Conservation (phyloP, 225 moss, liverwort and hornwort genomes). For the Pleurozium schreberi region DNA sequence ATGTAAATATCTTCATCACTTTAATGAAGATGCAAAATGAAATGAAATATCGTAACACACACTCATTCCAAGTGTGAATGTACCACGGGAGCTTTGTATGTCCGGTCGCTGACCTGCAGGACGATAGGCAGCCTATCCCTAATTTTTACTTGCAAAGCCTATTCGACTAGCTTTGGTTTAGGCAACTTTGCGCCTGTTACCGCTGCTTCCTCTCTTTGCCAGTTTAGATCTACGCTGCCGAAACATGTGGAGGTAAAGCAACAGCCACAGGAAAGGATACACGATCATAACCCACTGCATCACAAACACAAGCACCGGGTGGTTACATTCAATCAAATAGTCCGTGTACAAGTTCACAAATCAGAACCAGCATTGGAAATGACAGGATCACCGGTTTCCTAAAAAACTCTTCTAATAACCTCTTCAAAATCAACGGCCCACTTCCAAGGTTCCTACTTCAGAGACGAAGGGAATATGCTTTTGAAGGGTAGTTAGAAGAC, state of each 20-base stretch:
- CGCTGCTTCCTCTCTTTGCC: constrained; percentile 10
- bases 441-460: background rate
- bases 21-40: background rate
- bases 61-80: background rate
- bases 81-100: background rate
- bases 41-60: background rate
- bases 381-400: background rate
- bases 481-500: background rate
- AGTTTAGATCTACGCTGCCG: constrained; percentile 56
- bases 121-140: background rate
- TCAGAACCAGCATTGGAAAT: background rate
- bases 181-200: background rate
- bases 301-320: background rate
- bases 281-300: constrained; percentile 46
- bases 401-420: background rate
- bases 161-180: constrained; percentile 13
- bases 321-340: background rate
- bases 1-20: background rate
- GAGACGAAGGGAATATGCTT: background rate
- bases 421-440: background rate
- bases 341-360: background rate
- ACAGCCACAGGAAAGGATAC: constrained; percentile 59
- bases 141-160: background rate
- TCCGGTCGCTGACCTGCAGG: background rate
- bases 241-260: constrained; percentile 66